A percentile compares a stretch with the other conserved stretches of the same genome.
These are phyloP conservation scores for Saccharomycopsis guyanensis DNA, from an alignment of 805 yeast species.

Conservation along the genomic window DNA sequence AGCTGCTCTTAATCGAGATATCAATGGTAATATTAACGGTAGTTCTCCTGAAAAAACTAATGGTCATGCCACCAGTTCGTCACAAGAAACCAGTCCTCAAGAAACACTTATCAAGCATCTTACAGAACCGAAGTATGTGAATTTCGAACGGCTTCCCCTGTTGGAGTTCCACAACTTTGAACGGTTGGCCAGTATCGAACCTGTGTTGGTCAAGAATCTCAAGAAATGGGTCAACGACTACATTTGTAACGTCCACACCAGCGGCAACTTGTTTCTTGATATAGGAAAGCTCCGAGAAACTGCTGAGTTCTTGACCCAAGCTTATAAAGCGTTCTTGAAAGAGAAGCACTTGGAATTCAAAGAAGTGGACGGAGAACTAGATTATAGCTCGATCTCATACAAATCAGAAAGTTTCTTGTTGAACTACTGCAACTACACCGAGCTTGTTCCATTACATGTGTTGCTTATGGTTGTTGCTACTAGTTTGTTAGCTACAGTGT, in stretches of 20 bases:
- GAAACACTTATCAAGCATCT: too few species aligned
- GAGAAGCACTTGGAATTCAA: not conserved
- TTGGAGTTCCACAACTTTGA: constrained; percentile 11
- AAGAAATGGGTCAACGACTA: constrained; percentile 13
- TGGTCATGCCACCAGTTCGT: too few species aligned
- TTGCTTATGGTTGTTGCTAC: constrained; percentile 7
- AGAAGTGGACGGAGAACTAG: not conserved
- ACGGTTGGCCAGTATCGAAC: constrained; percentile 10
- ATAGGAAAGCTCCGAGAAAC: constrained; percentile 8
- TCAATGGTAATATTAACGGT: too few species aligned
- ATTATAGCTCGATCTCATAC: not conserved
- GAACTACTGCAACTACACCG: not conserved
- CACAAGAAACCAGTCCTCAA: too few species aligned
- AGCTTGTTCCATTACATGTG: constrained; percentile 10
- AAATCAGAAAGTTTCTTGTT: constrained; percentile 9
- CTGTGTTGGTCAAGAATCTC: constrained; percentile 12
- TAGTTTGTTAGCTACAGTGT: constrained; percentile 11
- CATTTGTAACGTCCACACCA: constrained; percentile 19
- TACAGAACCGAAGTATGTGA: not conserved
- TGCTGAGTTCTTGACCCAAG: not conserved
- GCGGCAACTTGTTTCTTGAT: constrained; percentile 19
- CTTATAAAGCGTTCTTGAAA: constrained; percentile 8
- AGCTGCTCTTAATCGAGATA: not conserved
- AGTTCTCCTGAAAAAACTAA: too few species aligned
- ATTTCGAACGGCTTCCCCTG: constrained; percentile 4